These are phyloP conservation scores for Uronychia setigera DNA, from an alignment of 73 alveolate genomes.

Conservation along the genomic window DNA sequence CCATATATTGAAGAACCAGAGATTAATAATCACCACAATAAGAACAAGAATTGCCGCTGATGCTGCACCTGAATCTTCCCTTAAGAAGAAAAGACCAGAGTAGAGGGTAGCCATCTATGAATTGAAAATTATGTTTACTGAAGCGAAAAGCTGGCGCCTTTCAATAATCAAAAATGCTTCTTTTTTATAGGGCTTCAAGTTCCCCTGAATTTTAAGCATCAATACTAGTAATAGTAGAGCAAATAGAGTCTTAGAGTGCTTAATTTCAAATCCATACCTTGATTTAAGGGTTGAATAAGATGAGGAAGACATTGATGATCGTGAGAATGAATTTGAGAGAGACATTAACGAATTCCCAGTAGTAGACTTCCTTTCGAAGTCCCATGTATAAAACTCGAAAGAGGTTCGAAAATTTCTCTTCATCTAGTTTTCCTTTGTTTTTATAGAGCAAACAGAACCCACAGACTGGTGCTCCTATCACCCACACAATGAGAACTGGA, in stretches of 20 bases:
- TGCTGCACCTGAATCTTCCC: not conserved
- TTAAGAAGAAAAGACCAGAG: not conserved
- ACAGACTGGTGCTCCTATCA: conserved; percentile 27
- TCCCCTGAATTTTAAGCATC: not conserved
- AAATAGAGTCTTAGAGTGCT: not conserved
- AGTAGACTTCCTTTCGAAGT: not conserved
- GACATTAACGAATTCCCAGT: not conserved
- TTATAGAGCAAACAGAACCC: conserved; percentile 11
- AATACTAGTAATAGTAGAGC: not conserved
- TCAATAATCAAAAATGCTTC: not conserved
- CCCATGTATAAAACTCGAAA: not conserved
- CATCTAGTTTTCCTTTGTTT: conserved; percentile 12
- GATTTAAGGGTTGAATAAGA: not conserved
- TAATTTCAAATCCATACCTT: not conserved
- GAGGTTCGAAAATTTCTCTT: not conserved
- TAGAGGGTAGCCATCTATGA: not conserved
- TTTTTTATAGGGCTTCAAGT: not conserved
- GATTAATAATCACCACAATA: not conserved
- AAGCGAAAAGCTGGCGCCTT: not conserved
- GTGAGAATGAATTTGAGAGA: not conserved
- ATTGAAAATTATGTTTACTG: not conserved
- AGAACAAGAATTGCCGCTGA: not conserved
- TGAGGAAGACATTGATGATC: not conserved
- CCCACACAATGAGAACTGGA: conserved; percentile 56
- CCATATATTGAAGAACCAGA: not conserved